Percentiles rank a stretch among this genome's conserved stretches.
Evolutionary conservation across 169 alveolate genomes (phyloP).

Genomic region (Perkinsus chesapeaki): DNA sequence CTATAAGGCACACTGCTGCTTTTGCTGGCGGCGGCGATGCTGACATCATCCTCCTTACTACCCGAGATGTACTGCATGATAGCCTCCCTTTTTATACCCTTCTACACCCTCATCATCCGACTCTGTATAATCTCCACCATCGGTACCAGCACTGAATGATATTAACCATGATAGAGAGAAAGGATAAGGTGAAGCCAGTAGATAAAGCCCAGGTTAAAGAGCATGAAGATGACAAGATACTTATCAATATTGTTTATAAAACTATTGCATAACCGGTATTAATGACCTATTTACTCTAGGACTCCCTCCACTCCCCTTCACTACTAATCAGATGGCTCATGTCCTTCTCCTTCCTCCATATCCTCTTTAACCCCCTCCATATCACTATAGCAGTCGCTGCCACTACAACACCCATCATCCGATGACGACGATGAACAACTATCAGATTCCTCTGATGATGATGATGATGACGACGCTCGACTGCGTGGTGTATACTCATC

Average conservation of each 20-base stretch:
- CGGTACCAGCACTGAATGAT: background rate
- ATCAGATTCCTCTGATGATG: background rate
- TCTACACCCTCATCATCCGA: constrained; percentile 40
- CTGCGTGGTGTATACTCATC: background rate
- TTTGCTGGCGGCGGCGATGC: background rate
- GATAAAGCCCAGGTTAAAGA: background rate
- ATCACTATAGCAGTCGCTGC: background rate
- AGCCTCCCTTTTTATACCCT: constrained; percentile 40
- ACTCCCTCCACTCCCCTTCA: too few relatives aligned
- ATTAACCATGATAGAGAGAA: background rate
- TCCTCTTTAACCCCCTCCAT: background rate
- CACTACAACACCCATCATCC: too few relatives aligned
- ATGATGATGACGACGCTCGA: background rate
- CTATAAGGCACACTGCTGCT: background rate
- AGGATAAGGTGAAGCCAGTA: background rate
- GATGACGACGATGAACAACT: too few relatives aligned
- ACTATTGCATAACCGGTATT: too few relatives aligned
- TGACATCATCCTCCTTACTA: background rate
- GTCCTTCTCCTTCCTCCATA: background rate
- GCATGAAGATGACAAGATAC: too few relatives aligned
- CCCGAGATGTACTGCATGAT: constrained; percentile 38
- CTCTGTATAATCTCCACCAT: constrained; percentile 25
- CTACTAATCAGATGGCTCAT: background rate
- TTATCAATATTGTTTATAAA: too few relatives aligned
- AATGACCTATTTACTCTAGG: too few relatives aligned